Conservation (phyloP, 2,329 filamentous ascomycete species). For the Clarireedia paspali region DNA sequence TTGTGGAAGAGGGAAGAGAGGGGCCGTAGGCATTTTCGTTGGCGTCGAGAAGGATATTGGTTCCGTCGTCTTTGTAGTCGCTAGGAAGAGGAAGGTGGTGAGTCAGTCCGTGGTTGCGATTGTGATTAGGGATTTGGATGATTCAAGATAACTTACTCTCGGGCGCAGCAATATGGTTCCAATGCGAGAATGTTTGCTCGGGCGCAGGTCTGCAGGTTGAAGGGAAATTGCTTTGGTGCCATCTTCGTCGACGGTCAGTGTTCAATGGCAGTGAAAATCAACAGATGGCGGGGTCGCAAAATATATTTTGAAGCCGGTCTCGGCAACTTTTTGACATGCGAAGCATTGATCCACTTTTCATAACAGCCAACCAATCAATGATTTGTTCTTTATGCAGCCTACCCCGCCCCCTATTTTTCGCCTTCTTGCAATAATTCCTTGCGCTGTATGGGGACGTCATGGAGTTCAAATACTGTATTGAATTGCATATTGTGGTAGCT, state of each 20-base stretch:
- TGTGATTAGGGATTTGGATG: neutral
- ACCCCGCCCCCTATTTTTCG: neutral
- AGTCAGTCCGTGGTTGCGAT: conserved; percentile 25
- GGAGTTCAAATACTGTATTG: too few species aligned
- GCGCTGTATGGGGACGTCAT: too few species aligned
- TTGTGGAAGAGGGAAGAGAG: conserved; percentile 46
- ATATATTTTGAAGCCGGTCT: conserved; percentile 7
- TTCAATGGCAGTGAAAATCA: neutral
- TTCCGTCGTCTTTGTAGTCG: conserved; percentile 98
- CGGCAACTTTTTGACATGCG: conserved; percentile 4
- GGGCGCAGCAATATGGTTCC: conserved; percentile 71
- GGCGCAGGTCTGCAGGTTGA: conserved; percentile 67
- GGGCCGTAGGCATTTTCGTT: conserved; percentile 97
- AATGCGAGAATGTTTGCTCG: conserved; percentile 70
- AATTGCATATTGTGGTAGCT: too few species aligned
- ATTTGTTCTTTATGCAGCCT: neutral
- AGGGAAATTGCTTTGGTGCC: conserved; percentile 42
- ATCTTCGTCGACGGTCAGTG: conserved; percentile 13
- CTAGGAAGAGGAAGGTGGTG: conserved; percentile 38
- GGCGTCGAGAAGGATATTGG: conserved; percentile 90
- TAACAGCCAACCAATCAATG: neutral
- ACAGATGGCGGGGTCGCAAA: neutral
- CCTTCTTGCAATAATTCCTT: neutral
- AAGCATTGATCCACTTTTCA: neutral
- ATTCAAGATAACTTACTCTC: conserved; percentile 55